phyloP scores from a whole-genome alignment of 192 early-diverging fungal species.

The Coemansia javaensis region DNA sequence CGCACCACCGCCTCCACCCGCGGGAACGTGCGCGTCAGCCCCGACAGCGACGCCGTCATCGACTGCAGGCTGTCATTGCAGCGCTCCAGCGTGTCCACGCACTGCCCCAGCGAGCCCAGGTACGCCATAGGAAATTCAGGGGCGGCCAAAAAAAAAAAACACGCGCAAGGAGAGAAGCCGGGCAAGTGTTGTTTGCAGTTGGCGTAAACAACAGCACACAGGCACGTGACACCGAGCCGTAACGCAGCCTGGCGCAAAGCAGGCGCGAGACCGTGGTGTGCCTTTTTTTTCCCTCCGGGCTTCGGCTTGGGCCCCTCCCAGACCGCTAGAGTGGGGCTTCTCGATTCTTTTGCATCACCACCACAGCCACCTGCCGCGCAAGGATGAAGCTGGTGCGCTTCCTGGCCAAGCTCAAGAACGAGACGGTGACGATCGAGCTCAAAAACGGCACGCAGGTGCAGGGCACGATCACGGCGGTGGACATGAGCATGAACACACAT shows the following conservation, averaged over 20 bases:
- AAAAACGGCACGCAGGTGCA: slow-evolving; percentile 98
- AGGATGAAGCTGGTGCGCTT: slow-evolving; percentile 64
- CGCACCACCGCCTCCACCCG: slow-evolving; percentile 42
- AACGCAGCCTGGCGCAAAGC: neutral
- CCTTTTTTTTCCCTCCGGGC: no score
- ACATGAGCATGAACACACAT: slow-evolving; percentile 99
- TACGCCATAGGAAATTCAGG: slow-evolving; percentile 28
- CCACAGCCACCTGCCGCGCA: slow-evolving; percentile 2
- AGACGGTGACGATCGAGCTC: slow-evolving; percentile 97
- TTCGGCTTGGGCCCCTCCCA: no score
- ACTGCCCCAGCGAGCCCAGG: slow-evolving; percentile 34
- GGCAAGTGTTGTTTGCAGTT: no score
- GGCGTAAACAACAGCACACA: slow-evolving; percentile 1
- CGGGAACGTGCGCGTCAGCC: slow-evolving; percentile 42
- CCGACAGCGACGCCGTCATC: slow-evolving; percentile 25
- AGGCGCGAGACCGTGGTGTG: no score
- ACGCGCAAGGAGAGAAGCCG: no score
- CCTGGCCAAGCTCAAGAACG: slow-evolving; percentile 95
- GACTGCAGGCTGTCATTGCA: slow-evolving; percentile 20
- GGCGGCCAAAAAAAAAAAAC: neutral
- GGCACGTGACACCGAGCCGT: slow-evolving; percentile 7
- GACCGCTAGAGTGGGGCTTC: no score
- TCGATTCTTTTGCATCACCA: neutral
- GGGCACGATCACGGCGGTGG: slow-evolving; percentile 92
- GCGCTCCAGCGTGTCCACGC: slow-evolving; percentile 26